Conservation (phyloP, 805 yeast genomes). For the Ogataea saltuana region DNA sequence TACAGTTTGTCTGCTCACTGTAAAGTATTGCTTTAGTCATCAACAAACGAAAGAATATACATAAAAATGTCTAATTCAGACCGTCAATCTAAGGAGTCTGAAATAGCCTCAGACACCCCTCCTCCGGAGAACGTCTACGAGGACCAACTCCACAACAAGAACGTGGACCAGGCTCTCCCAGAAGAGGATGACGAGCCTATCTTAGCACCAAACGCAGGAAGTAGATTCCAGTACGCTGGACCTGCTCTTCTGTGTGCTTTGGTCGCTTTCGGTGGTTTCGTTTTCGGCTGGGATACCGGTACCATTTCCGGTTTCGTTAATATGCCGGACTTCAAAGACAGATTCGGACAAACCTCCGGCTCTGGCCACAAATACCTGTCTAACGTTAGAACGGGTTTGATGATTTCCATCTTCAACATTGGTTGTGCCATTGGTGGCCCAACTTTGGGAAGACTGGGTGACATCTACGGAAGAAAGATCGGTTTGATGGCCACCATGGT, state of each 20-base stretch:
- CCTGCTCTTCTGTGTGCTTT: constrained; percentile 45
- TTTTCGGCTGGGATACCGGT: constrained; percentile 80
- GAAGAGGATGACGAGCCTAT: constrained; percentile 11
- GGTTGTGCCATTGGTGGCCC: constrained; percentile 78
- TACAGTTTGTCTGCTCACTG: no score
- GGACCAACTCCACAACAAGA: constrained; percentile 21
- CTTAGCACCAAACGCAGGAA: constrained; percentile 21
- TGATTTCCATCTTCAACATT: constrained; percentile 68
- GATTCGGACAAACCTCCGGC: constrained; percentile 50
- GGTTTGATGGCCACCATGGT: constrained; percentile 55
- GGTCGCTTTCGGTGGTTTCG: constrained; percentile 76
- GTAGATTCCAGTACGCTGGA: constrained; percentile 27
- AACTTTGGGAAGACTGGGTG: constrained; percentile 56
- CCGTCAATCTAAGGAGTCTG: constrained; percentile 20
- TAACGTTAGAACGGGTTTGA: constrained; percentile 56
- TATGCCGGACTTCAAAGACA: constrained; percentile 53
- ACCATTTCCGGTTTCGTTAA: constrained; percentile 72
- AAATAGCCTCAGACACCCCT: constrained; percentile 19
- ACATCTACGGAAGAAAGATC: constrained; percentile 57
- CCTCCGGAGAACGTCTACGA: constrained; percentile 29
- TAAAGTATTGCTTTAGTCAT: no score
- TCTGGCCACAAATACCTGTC: constrained; percentile 48
- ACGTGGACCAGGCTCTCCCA: constrained; percentile 10
- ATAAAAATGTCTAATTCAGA: constrained; percentile 20
- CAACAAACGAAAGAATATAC: background rate